phyloP scores from a whole-genome alignment of 257 asterid species.

The Solanum pinnatisectum region DNA sequence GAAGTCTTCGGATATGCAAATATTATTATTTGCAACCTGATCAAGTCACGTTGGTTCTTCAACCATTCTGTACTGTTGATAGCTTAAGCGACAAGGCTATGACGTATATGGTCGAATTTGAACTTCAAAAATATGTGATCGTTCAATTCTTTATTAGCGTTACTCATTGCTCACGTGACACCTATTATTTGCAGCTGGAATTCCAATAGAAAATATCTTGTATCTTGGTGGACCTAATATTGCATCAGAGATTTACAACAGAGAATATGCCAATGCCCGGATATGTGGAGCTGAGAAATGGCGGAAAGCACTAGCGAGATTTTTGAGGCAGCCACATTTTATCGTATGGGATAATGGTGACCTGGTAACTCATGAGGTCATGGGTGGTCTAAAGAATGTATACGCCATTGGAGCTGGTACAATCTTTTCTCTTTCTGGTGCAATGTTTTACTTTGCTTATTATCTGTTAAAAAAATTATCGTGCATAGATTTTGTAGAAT shows the following conservation, averaged over 20 bases:
- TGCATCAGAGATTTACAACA: conserved; percentile 86
- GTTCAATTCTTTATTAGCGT: neutral
- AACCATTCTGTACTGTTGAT: neutral
- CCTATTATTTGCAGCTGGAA: conserved; percentile 43
- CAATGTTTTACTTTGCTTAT: neutral
- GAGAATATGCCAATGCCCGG: conserved; percentile 89
- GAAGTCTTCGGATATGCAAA: neutral
- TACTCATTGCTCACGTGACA: neutral
- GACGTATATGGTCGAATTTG: neutral
- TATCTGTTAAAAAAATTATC: neutral
- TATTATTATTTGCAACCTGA: neutral
- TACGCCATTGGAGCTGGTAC: conserved; percentile 89
- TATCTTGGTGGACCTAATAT: conserved; percentile 92
- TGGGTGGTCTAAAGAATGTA: conserved; percentile 90
- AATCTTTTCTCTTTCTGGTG: conserved; percentile 2
- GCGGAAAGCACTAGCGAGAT: conserved; percentile 76
- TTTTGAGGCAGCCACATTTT: conserved; percentile 88
- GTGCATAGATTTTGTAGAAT: neutral
- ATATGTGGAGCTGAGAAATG: conserved; percentile 88
- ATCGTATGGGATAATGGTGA: conserved; percentile 89
- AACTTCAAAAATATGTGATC: neutral
- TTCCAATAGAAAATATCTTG: conserved; percentile 74
- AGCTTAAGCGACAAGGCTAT: neutral
- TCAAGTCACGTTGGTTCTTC: neutral
- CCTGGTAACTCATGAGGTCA: conserved; percentile 85